Evolutionary conservation across 495 filamentous ascomycete genomes (phyloP).

Genomic region (Xylaria telfairii): DNA sequence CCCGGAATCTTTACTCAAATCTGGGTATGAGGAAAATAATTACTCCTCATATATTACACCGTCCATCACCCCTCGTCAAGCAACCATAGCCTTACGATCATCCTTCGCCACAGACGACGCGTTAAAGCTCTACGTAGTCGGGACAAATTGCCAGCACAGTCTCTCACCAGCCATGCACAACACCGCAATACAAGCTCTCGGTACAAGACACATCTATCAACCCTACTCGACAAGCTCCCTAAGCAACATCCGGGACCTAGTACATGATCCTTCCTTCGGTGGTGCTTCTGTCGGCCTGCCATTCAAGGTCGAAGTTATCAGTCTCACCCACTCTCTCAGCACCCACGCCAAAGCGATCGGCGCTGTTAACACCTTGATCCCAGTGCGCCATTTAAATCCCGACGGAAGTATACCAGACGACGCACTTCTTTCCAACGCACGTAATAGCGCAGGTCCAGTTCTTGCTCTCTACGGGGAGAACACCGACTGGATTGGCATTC

Average conservation of each 20-base stretch:
- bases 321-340: conserved; percentile 68
- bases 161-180: conserved; percentile 79
- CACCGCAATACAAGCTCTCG: conserved; percentile 68
- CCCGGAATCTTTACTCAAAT: conserved; percentile 44
- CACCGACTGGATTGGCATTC: conserved; percentile 78
- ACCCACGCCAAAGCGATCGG: conserved; percentile 76
- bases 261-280: conserved; percentile 70
- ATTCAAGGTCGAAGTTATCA: conserved; percentile 72
- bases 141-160: conserved; percentile 71
- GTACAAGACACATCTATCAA: conserved; percentile 68
- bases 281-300: conserved; percentile 75
- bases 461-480: conserved; percentile 77
- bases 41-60: conserved; percentile 29
- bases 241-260: conserved; percentile 62
- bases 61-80: conserved; percentile 64
- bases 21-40: conserved; percentile 44
- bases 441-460: conserved; percentile 67
- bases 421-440: conserved; percentile 60
- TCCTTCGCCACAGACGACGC: conserved; percentile 60
- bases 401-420: conserved; percentile 66
- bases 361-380: conserved; percentile 76
- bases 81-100: conserved; percentile 59
- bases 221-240: conserved; percentile 66
- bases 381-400: conserved; percentile 62
- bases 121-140: conserved; percentile 73